Percentiles rank a stretch among this genome's conserved stretches.
Evolutionary conservation across 306 rosid genomes (phyloP).

Genomic region (Biancaea sappan): DNA sequence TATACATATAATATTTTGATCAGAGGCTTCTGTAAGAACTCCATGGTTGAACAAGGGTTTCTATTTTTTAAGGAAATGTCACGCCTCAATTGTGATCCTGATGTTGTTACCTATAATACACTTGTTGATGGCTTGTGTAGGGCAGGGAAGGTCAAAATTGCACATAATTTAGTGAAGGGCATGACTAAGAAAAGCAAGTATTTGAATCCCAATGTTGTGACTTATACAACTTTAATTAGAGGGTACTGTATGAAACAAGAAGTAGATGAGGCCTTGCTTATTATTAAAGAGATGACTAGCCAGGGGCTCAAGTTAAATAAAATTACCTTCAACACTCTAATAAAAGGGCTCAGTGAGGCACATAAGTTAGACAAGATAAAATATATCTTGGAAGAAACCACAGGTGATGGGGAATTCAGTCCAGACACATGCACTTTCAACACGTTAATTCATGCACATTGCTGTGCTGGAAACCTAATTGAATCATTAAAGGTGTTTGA

Average conservation of each 20-base stretch:
- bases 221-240: conserved; percentile 79
- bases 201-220: conserved; percentile 75
- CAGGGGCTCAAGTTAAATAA: conserved; percentile 62
- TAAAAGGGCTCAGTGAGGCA: conserved; percentile 81
- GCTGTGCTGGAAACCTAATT: conserved; percentile 58
- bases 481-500: conserved; percentile 70
- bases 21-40: conserved; percentile 78
- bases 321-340: conserved; percentile 67
- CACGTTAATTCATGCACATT: conserved; percentile 66
- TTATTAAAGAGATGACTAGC: conserved; percentile 72
- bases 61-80: conserved; percentile 61
- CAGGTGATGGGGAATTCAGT: conserved; percentile 43
- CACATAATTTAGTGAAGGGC: conserved; percentile 71
- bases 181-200: conserved; percentile 61
- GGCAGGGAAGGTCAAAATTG: conserved; percentile 64
- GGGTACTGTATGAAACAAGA: conserved; percentile 72
- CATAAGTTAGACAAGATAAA: conserved; percentile 56
- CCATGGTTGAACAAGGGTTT: conserved; percentile 77
- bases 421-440: conserved; percentile 83
- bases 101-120: conserved; percentile 72
- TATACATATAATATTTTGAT: conserved; percentile 74
- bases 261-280: conserved; percentile 62
- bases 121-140: conserved; percentile 90
- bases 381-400: conserved; percentile 54
- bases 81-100: conserved; percentile 58